Percentiles rank a stretch among this genome's conserved stretches.
Evolutionary conservation across 1,139 yeast genomes (phyloP).

Genomic region (Pneumocystis murina): DNA sequence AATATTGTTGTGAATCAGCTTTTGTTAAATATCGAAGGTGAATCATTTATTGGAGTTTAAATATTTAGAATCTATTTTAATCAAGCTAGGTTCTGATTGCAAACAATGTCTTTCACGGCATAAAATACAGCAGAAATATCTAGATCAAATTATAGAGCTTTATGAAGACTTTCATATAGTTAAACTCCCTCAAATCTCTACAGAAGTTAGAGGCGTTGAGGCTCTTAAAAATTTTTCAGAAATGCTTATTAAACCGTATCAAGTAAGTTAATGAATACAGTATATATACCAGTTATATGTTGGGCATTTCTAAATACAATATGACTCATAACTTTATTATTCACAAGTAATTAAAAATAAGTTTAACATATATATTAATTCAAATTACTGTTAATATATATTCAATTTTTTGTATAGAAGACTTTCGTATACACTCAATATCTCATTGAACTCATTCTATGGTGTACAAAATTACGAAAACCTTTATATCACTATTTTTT

Average conservation of each 20-base stretch:
- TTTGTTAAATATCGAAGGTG: conserved; percentile 42
- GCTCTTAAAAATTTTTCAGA: conserved; percentile 55
- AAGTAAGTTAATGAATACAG: neutral
- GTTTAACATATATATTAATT: neutral
- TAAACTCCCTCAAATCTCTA: conserved; percentile 84
- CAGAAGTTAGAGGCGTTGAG: conserved; percentile 83
- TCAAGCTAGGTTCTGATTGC: conserved; percentile 29
- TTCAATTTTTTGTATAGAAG: neutral
- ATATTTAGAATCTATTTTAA: conserved; percentile 18
- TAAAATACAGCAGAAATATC: conserved; percentile 89
- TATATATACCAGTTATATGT: neutral
- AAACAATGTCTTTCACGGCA: conserved; percentile 83
- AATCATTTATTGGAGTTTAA: conserved; percentile 31
- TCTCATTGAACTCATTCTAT: neutral
- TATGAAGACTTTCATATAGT: conserved; percentile 91
- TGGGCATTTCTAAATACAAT: neutral
- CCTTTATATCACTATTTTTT: neutral
- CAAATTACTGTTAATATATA: neutral
- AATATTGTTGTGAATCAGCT: conserved; percentile 90
- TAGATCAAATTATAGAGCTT: conserved; percentile 85
- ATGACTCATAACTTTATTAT: neutral
- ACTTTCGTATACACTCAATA: neutral
- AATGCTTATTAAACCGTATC: conserved; percentile 15
- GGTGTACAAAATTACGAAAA: neutral
- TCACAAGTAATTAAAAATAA: neutral